A percentile compares a stretch with the other conserved stretches of the same genome.
These are phyloP conservation scores for Endotrypanum monterogeii DNA, from an alignment of 208 protist species.

Conservation along the genomic window DNA sequence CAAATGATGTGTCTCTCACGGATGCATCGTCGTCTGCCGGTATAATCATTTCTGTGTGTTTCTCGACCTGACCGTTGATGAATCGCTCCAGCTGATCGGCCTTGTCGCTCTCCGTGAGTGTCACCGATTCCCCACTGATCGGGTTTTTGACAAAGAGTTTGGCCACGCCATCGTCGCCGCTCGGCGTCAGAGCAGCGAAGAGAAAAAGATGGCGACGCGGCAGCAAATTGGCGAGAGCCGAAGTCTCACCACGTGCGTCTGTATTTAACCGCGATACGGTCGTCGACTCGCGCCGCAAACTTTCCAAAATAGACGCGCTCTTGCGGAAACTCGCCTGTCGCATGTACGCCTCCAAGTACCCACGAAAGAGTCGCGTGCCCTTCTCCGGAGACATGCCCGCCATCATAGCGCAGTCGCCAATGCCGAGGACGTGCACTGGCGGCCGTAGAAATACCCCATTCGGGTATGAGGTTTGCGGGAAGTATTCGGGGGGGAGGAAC, in stretches of 20 bases:
- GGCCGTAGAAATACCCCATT: slow-evolving; percentile 89
- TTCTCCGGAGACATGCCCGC: slow-evolving; percentile 72
- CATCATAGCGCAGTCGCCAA: slow-evolving; percentile 85
- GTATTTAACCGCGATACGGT: slow-evolving; percentile 58
- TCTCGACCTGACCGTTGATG: slow-evolving; percentile 61
- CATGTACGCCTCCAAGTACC: slow-evolving; percentile 88
- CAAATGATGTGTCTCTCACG: slow-evolving; percentile 51
- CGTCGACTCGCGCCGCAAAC: slow-evolving; percentile 63
- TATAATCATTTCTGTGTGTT: slow-evolving; percentile 79
- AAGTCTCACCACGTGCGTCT: slow-evolving; percentile 58
- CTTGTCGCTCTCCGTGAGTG: slow-evolving; percentile 54
- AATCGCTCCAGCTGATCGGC: slow-evolving; percentile 62
- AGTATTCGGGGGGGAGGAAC: slow-evolving; percentile 46
- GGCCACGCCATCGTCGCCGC: slow-evolving; percentile 47
- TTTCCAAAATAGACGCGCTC: slow-evolving; percentile 81
- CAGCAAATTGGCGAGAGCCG: slow-evolving; percentile 80
- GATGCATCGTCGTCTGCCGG: slow-evolving; percentile 67
- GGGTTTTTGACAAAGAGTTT: slow-evolving; percentile 90
- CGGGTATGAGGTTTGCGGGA: slow-evolving; percentile 53
- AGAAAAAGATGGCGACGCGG: slow-evolving; percentile 88
- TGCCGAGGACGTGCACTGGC: slow-evolving; percentile 77
- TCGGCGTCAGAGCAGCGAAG: slow-evolving; percentile 60
- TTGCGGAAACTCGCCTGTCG: slow-evolving; percentile 84
- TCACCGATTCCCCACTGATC: slow-evolving; percentile 83
- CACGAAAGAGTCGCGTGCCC: slow-evolving; percentile 85